phyloP scores from a whole-genome alignment of 208 protist species.

The Wallacemonas sp. region DNA sequence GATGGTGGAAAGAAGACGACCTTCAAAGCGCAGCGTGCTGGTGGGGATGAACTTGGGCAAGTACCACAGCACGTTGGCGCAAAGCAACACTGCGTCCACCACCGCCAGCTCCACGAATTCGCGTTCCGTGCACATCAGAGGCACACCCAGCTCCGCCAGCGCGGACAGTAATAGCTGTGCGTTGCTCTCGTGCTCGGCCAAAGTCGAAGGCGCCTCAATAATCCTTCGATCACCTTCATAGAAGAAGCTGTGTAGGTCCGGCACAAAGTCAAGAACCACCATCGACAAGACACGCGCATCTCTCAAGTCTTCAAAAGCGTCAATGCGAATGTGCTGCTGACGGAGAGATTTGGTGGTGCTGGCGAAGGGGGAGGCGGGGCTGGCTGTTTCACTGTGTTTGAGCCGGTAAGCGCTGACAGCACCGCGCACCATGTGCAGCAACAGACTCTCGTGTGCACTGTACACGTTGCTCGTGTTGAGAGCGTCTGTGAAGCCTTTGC shows the following conservation, averaged over 20 bases:
- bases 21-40: conserved; percentile 71
- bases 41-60: conserved; percentile 81
- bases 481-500: conserved; percentile 22
- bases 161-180: conserved; percentile 47
- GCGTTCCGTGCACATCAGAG: conserved; percentile 25
- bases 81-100: conserved; percentile 76
- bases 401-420: conserved; percentile 1
- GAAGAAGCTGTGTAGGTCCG: conserved; percentile 39
- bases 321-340: conserved; percentile 6
- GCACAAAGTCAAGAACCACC: conserved; percentile 73
- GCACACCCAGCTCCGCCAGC: conserved; percentile 50
- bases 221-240: conserved; percentile 25
- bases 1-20: conserved; percentile 75
- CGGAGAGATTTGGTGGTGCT: not conserved
- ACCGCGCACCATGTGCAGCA: conserved; percentile 48
- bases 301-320: conserved; percentile 74
- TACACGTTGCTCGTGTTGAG: conserved; percentile 83
- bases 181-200: conserved; percentile 53
- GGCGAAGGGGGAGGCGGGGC: not conserved
- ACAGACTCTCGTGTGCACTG: conserved; percentile 74
- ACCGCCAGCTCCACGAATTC: conserved; percentile 59
- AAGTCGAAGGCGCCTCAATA: conserved; percentile 22
- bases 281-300: conserved; percentile 71
- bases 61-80: conserved; percentile 72
- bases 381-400: conserved; percentile 3